These are phyloP conservation scores for Candida pseudoviswanathii DNA, from an alignment of 1,139 yeast species.

Conservation along the genomic window DNA sequence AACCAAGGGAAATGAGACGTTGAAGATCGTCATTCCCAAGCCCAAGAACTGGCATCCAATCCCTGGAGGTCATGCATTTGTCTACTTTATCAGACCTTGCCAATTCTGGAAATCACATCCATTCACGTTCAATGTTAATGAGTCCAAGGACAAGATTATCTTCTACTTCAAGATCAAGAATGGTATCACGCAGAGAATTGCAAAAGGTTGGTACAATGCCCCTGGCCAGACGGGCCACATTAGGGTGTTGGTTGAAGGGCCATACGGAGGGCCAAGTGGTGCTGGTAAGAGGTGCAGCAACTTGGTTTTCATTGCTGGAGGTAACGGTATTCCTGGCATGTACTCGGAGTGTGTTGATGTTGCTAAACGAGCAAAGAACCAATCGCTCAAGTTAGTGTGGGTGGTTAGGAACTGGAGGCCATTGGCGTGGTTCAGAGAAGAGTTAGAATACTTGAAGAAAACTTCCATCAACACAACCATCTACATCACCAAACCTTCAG, in stretches of 20 bases:
- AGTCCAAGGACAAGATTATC: conserved; percentile 24
- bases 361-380: conserved; percentile 30
- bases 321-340: conserved; percentile 46
- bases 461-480: conserved; percentile 30
- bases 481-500: conserved; percentile 33
- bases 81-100: conserved; percentile 42
- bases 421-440: conserved; percentile 38
- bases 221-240: conserved; percentile 29
- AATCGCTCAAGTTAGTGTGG: conserved; percentile 36
- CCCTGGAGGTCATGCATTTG: conserved; percentile 54
- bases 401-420: conserved; percentile 45
- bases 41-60: conserved; percentile 39
- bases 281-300: conserved; percentile 32
- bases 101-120: conserved; percentile 50
- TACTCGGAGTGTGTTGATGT: conserved; percentile 39
- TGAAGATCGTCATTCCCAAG: conserved; percentile 39
- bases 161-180: conserved; percentile 34
- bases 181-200: conserved; percentile 35
- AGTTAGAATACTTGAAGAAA: conserved; percentile 26
- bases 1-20: conserved; percentile 39
- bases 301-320: conserved; percentile 40
- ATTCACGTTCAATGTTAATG: conserved; percentile 23
- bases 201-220: conserved; percentile 26
- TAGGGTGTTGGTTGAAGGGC: conserved; percentile 39
- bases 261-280: conserved; percentile 35